Conservation (phyloP, 208 protist species). For the Acanthamoeba healyi region DNA sequence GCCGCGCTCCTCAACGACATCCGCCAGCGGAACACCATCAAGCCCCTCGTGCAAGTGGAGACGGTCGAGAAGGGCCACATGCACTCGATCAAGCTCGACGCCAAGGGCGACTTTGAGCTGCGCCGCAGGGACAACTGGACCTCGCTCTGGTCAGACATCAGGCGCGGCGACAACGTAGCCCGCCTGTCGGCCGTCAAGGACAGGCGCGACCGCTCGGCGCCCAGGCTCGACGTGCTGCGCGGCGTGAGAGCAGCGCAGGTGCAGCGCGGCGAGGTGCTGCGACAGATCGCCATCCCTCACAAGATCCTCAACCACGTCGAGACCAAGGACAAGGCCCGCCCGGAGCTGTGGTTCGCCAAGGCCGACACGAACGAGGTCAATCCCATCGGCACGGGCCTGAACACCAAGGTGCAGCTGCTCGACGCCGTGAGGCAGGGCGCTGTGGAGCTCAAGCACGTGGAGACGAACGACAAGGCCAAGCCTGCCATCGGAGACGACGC, state of each 20-base stretch:
- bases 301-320: slow-evolving; percentile 58
- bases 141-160: background rate
- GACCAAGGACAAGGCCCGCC: slow-evolving; percentile 31
- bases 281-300: slow-evolving; percentile 6
- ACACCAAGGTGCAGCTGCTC: slow-evolving; percentile 37
- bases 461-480: slow-evolving; percentile 29
- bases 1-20: slow-evolving; percentile 7
- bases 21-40: background rate
- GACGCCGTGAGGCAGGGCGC: slow-evolving; percentile 19
- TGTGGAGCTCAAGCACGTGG: slow-evolving; percentile 55
- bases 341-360: background rate
- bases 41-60: background rate
- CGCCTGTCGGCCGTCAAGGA: slow-evolving; percentile 11
- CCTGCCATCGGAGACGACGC: background rate
- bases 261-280: background rate
- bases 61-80: slow-evolving; percentile 48
- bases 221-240: slow-evolving; percentile 1
- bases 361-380: background rate
- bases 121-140: background rate
- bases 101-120: slow-evolving; percentile 22
- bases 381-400: background rate
- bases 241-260: background rate
- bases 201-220: background rate
- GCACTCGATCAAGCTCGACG: slow-evolving; percentile 21
- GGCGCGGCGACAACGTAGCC: background rate